phyloP scores from a whole-genome alignment of 1,284 basidiomycete species.

The Malassezia furfur region DNA sequence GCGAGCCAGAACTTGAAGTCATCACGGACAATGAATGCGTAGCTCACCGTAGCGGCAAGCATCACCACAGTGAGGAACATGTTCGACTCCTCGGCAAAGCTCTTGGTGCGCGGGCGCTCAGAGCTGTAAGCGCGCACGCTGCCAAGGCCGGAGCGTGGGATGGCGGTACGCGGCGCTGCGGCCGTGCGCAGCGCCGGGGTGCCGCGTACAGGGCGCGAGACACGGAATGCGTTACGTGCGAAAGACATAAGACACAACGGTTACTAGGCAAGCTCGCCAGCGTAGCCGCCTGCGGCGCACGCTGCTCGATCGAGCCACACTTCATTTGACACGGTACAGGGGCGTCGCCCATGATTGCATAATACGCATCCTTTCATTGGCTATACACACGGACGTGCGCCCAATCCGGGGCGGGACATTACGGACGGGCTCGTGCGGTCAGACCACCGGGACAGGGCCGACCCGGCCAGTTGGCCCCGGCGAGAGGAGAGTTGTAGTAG shows the following conservation, averaged over 20 bases:
- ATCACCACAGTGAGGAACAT: not conserved
- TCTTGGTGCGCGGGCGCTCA: not conserved
- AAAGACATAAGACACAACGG: not conserved
- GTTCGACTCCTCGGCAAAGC: no score
- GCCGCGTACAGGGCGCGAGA: not conserved
- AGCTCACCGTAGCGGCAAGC: slow-evolving; percentile 18
- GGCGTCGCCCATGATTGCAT: not conserved
- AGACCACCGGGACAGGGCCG: not conserved
- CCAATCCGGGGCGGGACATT: no score
- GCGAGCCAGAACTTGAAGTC: slow-evolving; percentile 13
- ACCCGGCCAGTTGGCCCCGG: not conserved
- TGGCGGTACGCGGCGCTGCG: not conserved
- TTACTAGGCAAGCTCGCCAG: not conserved
- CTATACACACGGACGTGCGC: not conserved
- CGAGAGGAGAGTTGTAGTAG: not conserved
- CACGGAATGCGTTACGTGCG: not conserved
- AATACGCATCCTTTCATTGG: not conserved
- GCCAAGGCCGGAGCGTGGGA: not conserved
- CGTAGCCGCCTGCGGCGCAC: no score
- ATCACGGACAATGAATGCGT: slow-evolving; percentile 6
- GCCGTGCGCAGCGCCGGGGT: not conserved
- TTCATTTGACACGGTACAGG: no score
- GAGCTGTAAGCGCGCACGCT: not conserved
- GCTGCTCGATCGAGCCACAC: no score
- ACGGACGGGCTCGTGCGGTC: not conserved